These are phyloP conservation scores for Globisporangium solare DNA, from an alignment of 352 stramenopile genomes.

Conservation along the genomic window DNA sequence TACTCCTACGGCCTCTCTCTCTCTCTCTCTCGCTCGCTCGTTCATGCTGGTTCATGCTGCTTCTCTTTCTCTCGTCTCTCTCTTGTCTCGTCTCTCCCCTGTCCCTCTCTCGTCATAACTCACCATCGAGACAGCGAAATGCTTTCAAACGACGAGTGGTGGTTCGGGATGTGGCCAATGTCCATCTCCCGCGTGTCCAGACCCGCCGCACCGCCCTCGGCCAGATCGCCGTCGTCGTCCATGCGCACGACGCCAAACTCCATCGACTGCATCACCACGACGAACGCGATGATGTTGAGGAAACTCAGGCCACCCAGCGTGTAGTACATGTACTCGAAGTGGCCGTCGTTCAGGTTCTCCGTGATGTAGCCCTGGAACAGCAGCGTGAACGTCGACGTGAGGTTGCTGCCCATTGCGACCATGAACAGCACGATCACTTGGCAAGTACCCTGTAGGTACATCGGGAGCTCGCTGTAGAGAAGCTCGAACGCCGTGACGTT, in stretches of 20 bases:
- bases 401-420: slow-evolving; percentile 84
- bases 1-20: too few relatives aligned
- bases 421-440: slow-evolving; percentile 87
- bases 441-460: slow-evolving; percentile 86
- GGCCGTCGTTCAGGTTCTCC: slow-evolving; percentile 68
- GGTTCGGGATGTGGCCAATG: slow-evolving; percentile 54
- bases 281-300: slow-evolving; percentile 70
- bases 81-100: too few relatives aligned
- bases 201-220: slow-evolving; percentile 25
- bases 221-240: slow-evolving; percentile 65
- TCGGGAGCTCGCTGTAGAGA: slow-evolving; percentile 84
- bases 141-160: slow-evolving; percentile 76
- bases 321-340: slow-evolving; percentile 91
- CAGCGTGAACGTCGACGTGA: slow-evolving; percentile 86
- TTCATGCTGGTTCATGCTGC: too few relatives aligned
- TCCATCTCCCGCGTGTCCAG: slow-evolving; percentile 42
- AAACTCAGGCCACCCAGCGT: slow-evolving; percentile 64
- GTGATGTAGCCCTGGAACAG: slow-evolving; percentile 75
- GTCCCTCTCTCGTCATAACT: too few relatives aligned
- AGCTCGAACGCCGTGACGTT: slow-evolving; percentile 87
- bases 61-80: too few relatives aligned
- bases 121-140: slow-evolving; percentile 33
- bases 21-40: too few relatives aligned
- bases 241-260: slow-evolving; percentile 82
- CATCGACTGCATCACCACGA: slow-evolving; percentile 84